phyloP scores from a whole-genome alignment of 2,329 filamentous ascomycete genomes.

The Nannizziopsis barbatae region DNA sequence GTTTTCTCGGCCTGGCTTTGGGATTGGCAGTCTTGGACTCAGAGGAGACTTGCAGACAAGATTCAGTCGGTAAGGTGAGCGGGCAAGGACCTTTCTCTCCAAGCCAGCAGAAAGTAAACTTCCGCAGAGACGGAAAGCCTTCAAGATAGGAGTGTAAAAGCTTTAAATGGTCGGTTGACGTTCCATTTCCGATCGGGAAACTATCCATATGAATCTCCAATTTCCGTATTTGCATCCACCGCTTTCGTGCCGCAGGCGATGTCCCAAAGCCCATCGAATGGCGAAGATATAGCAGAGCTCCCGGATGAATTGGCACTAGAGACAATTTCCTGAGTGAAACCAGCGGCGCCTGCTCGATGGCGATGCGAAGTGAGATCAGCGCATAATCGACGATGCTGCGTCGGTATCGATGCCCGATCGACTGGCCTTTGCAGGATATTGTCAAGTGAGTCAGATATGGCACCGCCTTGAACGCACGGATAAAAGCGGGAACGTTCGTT shows the following conservation, averaged over 20 bases:
- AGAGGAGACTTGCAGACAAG: conserved; percentile 44
- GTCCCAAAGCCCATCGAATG: conserved; percentile 63
- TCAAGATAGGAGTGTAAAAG: conserved; percentile 73
- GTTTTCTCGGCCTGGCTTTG: conserved; percentile 25
- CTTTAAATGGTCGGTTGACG: conserved; percentile 59
- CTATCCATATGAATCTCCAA: conserved; percentile 62
- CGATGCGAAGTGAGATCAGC: conserved; percentile 73
- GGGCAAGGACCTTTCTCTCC: conserved; percentile 63
- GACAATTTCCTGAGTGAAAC: conserved; percentile 57
- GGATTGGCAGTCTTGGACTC: conserved; percentile 8
- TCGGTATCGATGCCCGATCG: conserved; percentile 57
- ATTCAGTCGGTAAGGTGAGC: conserved; percentile 57
- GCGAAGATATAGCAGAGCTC: conserved; percentile 65
- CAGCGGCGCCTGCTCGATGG: conserved; percentile 62
- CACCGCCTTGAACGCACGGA: conserved; percentile 59
- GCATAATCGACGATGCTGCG: conserved; percentile 77
- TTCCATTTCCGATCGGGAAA: conserved; percentile 37
- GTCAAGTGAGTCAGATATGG: conserved; percentile 61
- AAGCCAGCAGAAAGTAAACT: conserved; percentile 67
- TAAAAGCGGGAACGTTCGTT: conserved; percentile 76
- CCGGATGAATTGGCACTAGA: conserved; percentile 61
- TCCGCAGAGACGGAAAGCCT: conserved; percentile 54
- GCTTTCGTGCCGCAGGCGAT: conserved; percentile 56
- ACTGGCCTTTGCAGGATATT: conserved; percentile 64
- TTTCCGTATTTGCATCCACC: conserved; percentile 68